Base-by-base conservation (phyloP, 148 eudicot species). In the Vaccinium corymbosum region DNA sequence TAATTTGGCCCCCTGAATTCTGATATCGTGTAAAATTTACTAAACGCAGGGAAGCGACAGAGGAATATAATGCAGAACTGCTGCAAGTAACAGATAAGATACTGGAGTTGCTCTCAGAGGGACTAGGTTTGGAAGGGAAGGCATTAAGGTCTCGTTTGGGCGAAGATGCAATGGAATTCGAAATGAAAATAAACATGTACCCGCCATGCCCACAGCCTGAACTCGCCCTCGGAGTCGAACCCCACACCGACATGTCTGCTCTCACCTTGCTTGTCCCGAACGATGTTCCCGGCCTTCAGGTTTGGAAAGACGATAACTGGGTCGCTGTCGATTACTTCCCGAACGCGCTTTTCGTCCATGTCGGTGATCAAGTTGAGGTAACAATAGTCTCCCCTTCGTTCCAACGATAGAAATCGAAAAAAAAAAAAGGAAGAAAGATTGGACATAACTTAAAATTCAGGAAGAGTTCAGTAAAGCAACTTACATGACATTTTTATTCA, bases 141-240 rank as follows among this genome's bases (percentile, higher is more conserved):
- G 75, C 29, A 0, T 51, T 88, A 25, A 88, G 84, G 80, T 78
- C 86, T 49, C 71, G 79, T 27, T 77, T 88, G 76, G 87, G 90
- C 38, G 84, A 78, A 20, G 88, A 86, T 51, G 89, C 86, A 51
- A 73, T 86, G 9, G 89, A 87, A 59, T 51, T 85, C 46, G 90
- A 90, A 84, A 90, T 90, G 92, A 90, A 90, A 78, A 88, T 90
- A 52, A 88, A 90, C 88, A 88, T 90, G 92, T 88, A 90, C n/a
- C 92, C 92, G 0, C 90, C 92, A 51, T 90, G 92, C 84, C 92
- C 90, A 17, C 87, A 76, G 7, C 92, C 92, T 38, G 87, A 90
- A 20, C 89, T 86, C 16, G 90, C 88, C 12, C 89, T 90, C 0
- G 92, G 92, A 27, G 90, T 90, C 64, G 90, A 90, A 79, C 74